These are phyloP conservation scores for Mesembryanthemum crystallinum DNA, from an alignment of 148 eudicot genomes.

Conservation along the genomic window DNA sequence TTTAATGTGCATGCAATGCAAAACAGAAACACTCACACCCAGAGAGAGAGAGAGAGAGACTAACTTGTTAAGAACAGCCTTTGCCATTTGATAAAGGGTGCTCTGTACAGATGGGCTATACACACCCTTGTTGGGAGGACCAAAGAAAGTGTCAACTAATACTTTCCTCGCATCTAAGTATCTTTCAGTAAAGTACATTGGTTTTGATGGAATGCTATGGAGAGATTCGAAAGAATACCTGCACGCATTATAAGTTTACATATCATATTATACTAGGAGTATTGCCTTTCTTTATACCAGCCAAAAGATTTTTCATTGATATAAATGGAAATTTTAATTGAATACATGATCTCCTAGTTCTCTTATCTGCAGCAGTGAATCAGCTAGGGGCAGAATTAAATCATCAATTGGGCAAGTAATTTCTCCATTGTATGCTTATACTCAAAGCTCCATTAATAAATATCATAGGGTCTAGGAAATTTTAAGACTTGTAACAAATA, in stretches of 20 bases:
- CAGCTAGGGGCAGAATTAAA: not conserved
- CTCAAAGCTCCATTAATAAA: not conserved
- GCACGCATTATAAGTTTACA: conserved; percentile 13
- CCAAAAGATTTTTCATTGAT: too few species aligned
- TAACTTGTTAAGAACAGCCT: conserved; percentile 80
- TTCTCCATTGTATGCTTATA: not conserved
- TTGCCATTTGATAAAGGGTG: conserved; percentile 86
- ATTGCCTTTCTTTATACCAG: too few species aligned
- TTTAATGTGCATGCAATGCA: not conserved
- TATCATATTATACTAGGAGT: not conserved
- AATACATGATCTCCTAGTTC: too few species aligned
- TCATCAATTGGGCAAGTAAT: not conserved
- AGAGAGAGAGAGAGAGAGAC: conserved; percentile 28
- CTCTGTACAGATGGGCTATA: conserved; percentile 97
- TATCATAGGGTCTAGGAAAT: not conserved
- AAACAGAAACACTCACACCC: not conserved
- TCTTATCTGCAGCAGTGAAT: too few species aligned
- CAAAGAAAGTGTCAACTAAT: conserved; percentile 75
- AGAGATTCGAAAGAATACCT: conserved; percentile 74
- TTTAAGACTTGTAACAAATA: not conserved
- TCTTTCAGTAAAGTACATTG: conserved; percentile 61
- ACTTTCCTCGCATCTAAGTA: conserved; percentile 62
- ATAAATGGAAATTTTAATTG: too few species aligned
- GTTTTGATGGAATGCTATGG: conserved; percentile 47
- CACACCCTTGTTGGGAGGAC: conserved; percentile 75